Evolutionary conservation across 345 rosid species (phyloP).

Genomic region (Eucalyptus lansdowneana): DNA sequence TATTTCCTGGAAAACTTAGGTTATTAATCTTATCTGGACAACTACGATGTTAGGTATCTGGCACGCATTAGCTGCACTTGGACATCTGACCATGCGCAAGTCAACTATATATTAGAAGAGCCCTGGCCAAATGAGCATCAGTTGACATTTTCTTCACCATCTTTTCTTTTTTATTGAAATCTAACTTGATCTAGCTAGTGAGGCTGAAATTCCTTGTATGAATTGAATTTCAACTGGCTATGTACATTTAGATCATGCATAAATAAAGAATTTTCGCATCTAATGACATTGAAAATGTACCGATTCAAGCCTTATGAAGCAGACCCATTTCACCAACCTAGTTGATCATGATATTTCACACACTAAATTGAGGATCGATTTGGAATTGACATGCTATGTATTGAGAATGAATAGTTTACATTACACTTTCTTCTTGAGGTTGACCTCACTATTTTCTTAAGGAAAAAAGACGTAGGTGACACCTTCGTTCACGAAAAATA

Average conservation of each 20-base stretch:
- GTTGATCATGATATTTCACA: background rate
- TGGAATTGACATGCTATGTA: background rate
- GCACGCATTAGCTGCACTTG: background rate
- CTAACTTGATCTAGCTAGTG: background rate
- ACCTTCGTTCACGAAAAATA: background rate
- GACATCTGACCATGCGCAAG: background rate
- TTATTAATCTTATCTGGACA: background rate
- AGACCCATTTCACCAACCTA: background rate
- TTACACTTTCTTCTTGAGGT: background rate
- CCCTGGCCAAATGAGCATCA: background rate
- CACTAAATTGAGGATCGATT: background rate
- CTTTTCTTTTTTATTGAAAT: background rate
- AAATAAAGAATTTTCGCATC: background rate
- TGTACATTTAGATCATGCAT: background rate
- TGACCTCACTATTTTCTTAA: background rate
- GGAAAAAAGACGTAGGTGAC: background rate
- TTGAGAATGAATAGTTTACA: background rate
- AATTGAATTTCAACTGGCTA: background rate
- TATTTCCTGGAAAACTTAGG: background rate
- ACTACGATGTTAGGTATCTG: background rate
- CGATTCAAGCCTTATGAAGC: background rate
- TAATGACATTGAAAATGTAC: background rate
- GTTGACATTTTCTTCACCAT: background rate
- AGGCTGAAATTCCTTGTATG: background rate
- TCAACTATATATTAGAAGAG: background rate